These are phyloP conservation scores for Moniliophthora roreri DNA, from an alignment of 1,284 basidiomycete species.

Conservation along the genomic window DNA sequence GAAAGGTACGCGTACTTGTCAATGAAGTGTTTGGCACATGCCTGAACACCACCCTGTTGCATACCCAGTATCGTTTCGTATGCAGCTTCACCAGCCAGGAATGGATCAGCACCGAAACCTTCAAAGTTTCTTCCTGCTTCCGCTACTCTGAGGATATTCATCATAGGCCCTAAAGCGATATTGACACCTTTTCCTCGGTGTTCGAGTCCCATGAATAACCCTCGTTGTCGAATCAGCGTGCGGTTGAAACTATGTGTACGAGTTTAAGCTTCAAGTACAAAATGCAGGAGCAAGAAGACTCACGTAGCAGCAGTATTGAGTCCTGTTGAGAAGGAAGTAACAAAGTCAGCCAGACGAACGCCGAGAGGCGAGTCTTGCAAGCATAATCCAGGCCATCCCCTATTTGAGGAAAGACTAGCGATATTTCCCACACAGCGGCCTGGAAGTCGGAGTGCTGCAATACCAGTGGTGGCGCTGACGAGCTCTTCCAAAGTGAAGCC, in stretches of 20 bases:
- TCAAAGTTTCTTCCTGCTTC: slow-evolving; percentile 83
- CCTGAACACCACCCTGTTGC: slow-evolving; percentile 73
- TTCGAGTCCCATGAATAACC: slow-evolving; percentile 75
- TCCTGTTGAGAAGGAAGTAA: neutral
- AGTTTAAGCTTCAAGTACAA: neutral
- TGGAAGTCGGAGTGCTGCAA: neutral
- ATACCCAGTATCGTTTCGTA: slow-evolving; percentile 79
- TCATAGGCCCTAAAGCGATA: slow-evolving; percentile 61
- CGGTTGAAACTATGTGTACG: slow-evolving; percentile 58
- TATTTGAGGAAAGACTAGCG: neutral
- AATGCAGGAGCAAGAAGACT: neutral
- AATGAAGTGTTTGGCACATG: slow-evolving; percentile 77
- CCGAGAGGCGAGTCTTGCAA: neutral
- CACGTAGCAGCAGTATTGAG: neutral
- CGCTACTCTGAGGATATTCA: slow-evolving; percentile 71
- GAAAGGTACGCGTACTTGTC: slow-evolving; percentile 46
- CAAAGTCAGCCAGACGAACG: neutral
- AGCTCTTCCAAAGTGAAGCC: neutral
- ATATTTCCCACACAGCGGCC: neutral
- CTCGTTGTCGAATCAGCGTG: slow-evolving; percentile 67
- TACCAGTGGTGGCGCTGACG: neutral
- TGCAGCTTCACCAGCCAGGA: slow-evolving; percentile 66
- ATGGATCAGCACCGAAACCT: slow-evolving; percentile 82
- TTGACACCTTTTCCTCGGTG: slow-evolving; percentile 81
- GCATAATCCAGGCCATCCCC: neutral